phyloP scores from a whole-genome alignment of 352 stramenopile genomes.

The Globisporangium orthogonon region DNA sequence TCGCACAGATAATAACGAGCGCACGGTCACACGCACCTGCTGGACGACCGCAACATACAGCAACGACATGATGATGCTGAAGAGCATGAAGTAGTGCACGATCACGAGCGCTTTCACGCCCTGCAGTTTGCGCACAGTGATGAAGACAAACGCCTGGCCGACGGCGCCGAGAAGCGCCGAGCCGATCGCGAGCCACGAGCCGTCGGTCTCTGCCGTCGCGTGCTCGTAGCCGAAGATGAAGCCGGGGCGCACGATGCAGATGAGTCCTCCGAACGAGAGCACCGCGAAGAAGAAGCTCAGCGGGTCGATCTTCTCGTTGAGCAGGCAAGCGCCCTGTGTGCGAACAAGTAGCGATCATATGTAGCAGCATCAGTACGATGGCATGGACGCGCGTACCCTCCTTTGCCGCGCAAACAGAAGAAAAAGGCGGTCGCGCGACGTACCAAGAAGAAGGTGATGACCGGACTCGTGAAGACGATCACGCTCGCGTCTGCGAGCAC shows the following conservation, averaged over 20 bases:
- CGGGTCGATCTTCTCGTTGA: constrained; percentile 23
- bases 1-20: not conserved
- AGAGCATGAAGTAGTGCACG: constrained; percentile 79
- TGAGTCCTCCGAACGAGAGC: constrained; percentile 26
- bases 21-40: constrained; percentile 15
- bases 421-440: too few relatives aligned
- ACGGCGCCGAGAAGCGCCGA: constrained; percentile 51
- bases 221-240: constrained; percentile 43
- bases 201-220: constrained; percentile 26
- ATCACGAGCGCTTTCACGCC: constrained; percentile 52
- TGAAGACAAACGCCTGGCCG: constrained; percentile 65
- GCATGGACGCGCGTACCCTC: too few relatives aligned
- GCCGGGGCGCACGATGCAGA: constrained; percentile 30
- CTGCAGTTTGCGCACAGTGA: constrained; percentile 57
- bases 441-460: constrained; percentile 65
- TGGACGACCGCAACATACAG: constrained; percentile 53
- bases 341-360: too few relatives aligned
- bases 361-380: not conserved
- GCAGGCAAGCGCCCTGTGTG: constrained; percentile 19
- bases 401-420: not conserved
- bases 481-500: constrained; percentile 62
- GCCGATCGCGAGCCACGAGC: constrained; percentile 41
- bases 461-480: constrained; percentile 56
- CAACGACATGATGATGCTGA: constrained; percentile 36
- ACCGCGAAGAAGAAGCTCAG: constrained; percentile 22